A percentile compares a stretch with the other conserved stretches of the same genome.
Conservation (phyloP, 2,329 filamentous ascomycete genomes). For the Arthrobotrys sphaeroides region DNA sequence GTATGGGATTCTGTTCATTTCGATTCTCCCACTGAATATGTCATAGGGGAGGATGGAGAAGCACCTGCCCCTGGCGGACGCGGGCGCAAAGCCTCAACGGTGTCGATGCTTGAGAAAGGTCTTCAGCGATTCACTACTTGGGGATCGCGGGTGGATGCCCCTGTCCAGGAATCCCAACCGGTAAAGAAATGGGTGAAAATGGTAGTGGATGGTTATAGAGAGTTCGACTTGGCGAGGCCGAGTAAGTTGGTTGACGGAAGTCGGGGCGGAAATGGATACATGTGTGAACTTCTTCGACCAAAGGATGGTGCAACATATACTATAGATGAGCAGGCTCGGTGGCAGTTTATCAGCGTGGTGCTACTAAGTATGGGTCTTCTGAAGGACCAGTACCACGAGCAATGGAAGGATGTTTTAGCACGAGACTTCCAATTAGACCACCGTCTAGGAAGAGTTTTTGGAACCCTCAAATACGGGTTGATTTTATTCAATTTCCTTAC, state of each 20-base stretch:
- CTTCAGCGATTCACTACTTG: background rate
- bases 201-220: constrained; percentile 5
- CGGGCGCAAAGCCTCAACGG: background rate
- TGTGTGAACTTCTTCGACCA: constrained; percentile 33
- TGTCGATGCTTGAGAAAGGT: constrained; percentile 1
- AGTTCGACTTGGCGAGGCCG: constrained; percentile 27
- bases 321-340: constrained; percentile 35
- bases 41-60: background rate
- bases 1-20: constrained; percentile 37
- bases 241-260: constrained; percentile 38
- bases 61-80: background rate
- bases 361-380: constrained; percentile 21
- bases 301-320: constrained; percentile 38
- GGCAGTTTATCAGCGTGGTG: constrained; percentile 28
- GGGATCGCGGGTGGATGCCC: background rate
- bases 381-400: background rate
- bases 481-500: constrained; percentile 28
- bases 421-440: constrained; percentile 21
- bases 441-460: constrained; percentile 18
- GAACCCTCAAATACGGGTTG: background rate
- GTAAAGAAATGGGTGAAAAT: constrained; percentile 15
- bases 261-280: constrained; percentile 27
- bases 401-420: constrained; percentile 8
- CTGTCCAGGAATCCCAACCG: background rate
- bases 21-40: constrained; percentile 22